Conservation (phyloP, 1,284 basidiomycete species). For the Apiotrichum veenhuisii region DNA sequence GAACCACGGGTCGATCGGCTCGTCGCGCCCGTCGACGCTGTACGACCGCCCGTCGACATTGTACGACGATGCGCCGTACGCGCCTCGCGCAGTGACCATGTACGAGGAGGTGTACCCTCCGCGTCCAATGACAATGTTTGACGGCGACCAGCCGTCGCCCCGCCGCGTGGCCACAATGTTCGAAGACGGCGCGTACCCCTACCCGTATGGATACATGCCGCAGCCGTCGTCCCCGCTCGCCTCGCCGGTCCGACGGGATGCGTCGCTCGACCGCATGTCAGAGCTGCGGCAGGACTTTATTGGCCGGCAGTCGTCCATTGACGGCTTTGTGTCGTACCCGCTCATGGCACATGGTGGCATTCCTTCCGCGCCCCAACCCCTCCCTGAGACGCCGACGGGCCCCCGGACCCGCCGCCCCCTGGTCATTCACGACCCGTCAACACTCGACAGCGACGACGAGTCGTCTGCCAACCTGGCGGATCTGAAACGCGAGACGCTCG, state of each 20-base stretch:
- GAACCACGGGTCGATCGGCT: neutral
- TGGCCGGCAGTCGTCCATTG: slow-evolving; percentile 23
- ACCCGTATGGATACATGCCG: neutral
- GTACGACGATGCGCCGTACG: neutral
- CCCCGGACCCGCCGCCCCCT: slow-evolving; percentile 20
- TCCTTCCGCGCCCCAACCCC: neutral
- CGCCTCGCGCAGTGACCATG: neutral
- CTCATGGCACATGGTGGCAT: neutral
- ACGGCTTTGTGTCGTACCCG: slow-evolving; percentile 23
- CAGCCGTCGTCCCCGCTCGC: neutral
- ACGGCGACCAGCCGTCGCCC: neutral
- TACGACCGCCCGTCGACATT: slow-evolving; percentile 1
- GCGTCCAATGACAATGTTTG: neutral
- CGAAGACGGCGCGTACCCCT: neutral
- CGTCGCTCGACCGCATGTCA: slow-evolving; percentile 6
- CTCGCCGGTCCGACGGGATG: neutral
- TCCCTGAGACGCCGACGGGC: neutral
- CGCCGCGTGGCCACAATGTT: neutral
- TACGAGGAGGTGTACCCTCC: neutral
- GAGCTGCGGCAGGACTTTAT: slow-evolving; percentile 16
- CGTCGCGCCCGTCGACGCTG: neutral
- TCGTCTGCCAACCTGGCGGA: slow-evolving; percentile 12
- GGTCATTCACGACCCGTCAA: slow-evolving; percentile 24
- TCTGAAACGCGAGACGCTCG: slow-evolving; percentile 44
- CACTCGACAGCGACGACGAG: slow-evolving; percentile 18